Percentiles rank a stretch among this genome's conserved stretches.
Evolutionary conservation across 2,329 filamentous ascomycete genomes (phyloP).

Genomic region (Colletotrichum gloeosporioides): DNA sequence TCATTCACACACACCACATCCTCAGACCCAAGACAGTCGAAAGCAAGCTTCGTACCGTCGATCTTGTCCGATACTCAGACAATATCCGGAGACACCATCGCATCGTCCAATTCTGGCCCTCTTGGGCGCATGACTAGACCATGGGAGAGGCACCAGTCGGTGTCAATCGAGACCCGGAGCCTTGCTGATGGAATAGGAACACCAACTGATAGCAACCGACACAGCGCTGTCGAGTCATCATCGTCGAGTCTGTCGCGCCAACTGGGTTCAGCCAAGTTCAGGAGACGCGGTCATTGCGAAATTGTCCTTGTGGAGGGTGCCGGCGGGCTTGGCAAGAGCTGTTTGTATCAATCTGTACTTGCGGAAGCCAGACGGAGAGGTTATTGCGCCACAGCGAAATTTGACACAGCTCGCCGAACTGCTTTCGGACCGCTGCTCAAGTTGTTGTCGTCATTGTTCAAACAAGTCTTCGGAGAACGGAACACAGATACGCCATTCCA

Average conservation of each 20-base stretch:
- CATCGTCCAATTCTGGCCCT: slow-evolving; percentile 48
- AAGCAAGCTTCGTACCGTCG: slow-evolving; percentile 46
- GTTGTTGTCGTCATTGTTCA: slow-evolving; percentile 69
- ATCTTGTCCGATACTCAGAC: slow-evolving; percentile 45
- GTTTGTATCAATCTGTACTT: slow-evolving; percentile 67
- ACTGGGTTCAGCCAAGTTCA: slow-evolving; percentile 62
- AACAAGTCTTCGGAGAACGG: slow-evolving; percentile 70
- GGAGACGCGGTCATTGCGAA: slow-evolving; percentile 67
- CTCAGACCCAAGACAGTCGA: slow-evolving; percentile 45
- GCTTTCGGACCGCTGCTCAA: slow-evolving; percentile 70
- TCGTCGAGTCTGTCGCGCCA: slow-evolving; percentile 58
- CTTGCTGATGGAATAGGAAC: slow-evolving; percentile 47
- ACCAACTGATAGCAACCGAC: slow-evolving; percentile 44
- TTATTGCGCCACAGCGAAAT: slow-evolving; percentile 71
- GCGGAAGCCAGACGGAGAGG: slow-evolving; percentile 65
- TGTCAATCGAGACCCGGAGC: slow-evolving; percentile 54
- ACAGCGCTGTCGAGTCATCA: slow-evolving; percentile 50
- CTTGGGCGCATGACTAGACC: slow-evolving; percentile 44
- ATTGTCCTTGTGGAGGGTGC: slow-evolving; percentile 66
- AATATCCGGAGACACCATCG: slow-evolving; percentile 50
- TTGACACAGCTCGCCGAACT: slow-evolving; percentile 64
- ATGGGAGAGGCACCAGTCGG: slow-evolving; percentile 59
- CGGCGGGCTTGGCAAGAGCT: slow-evolving; percentile 70
- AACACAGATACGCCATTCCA: slow-evolving; percentile 71
- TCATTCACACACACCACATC: slow-evolving; percentile 53